Base-by-base conservation (phyloP, 2,329 filamentous ascomycete genomes). In the Macrophomina tecta region DNA sequence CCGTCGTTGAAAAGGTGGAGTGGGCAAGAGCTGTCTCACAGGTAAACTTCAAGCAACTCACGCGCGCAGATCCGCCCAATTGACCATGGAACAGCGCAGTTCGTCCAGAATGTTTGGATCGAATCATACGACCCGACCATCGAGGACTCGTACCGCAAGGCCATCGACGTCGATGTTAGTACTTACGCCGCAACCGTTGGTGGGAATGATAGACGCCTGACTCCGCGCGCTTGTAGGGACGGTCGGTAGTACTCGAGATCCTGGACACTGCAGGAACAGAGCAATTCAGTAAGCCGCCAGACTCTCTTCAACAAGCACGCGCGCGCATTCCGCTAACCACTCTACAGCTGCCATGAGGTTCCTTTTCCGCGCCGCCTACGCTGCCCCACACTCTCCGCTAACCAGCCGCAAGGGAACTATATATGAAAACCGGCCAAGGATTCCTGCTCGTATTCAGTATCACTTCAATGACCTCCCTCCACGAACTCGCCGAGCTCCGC, bases 381-480 rank as follows among this genome's bases (percentile, higher is more conserved):
- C 64, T 65, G 49, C 52, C 61, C 61, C 58, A 46, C 45, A 38
- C 40, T 55, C 56, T 48, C 23, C 23, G 49, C 65, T 62, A 62
- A 64, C 52, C 16, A 34, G 48, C 65, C 64, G n/a, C 38, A 58
- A 86, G 91, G 75, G 92, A 95, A 76, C 84, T 94, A 53, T 95
- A 97, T 82, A 96, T 97, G 92, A 95, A 95, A 77, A 92, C 93
- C 46, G 93, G 93, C 65, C 92, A 97, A 80, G 93, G 93, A 0
- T 97, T 97, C 77, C 86, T 97, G 65, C 86, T 97, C 45, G 93
- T 97, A 67, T 97, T 97, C 81, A 94, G 91, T 80, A 97, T 97
- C 75, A 94, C 92, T 18, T 95, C 92, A 69, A 84, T 86, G 69
- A 91, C 91, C 40, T 96, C 92, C n/a, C 84, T 97, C 48, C 87